Evolutionary conservation across 352 stramenopile species (phyloP).

Genomic region (Phytophthora cactorum): DNA sequence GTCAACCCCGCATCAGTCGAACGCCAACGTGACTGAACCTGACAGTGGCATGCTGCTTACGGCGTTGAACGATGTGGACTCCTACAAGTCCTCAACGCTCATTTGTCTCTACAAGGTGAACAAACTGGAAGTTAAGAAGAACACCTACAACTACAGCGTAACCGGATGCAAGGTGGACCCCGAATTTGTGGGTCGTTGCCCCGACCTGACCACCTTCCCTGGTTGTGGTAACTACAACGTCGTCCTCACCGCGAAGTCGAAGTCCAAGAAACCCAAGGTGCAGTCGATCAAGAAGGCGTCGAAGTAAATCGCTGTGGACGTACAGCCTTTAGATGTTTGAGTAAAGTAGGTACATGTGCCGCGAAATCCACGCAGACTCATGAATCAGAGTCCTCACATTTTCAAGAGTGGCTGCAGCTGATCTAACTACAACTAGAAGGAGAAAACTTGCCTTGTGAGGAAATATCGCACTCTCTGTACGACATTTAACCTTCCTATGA

Average conservation of each 20-base stretch:
- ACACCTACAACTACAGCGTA: slow-evolving; percentile 51
- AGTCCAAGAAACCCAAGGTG: slow-evolving; percentile 40
- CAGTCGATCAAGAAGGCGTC: slow-evolving; percentile 36
- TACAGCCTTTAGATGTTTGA: slow-evolving; percentile 6
- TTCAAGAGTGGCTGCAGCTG: not conserved
- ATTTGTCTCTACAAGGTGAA: slow-evolving; percentile 46
- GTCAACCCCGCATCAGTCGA: slow-evolving; percentile 8
- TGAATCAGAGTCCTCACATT: not conserved
- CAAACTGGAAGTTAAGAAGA: slow-evolving; percentile 39
- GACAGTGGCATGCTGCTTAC: slow-evolving; percentile 33
- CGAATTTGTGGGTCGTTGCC: slow-evolving; percentile 37
- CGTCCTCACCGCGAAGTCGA: slow-evolving; percentile 34
- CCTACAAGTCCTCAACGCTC: slow-evolving; percentile 31
- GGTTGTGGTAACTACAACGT: slow-evolving; percentile 34
- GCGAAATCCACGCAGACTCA: not conserved
- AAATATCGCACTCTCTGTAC: no score
- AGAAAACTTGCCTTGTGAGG: no score
- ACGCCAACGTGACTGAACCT: slow-evolving; percentile 17
- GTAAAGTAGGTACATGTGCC: not conserved
- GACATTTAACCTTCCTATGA: no score
- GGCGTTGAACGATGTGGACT: slow-evolving; percentile 24
- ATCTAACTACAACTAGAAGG: not conserved
- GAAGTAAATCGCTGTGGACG: not conserved
- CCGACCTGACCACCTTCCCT: slow-evolving; percentile 33
- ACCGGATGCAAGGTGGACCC: slow-evolving; percentile 43